Evolutionary conservation across 129 eudicot genomes (phyloP).

Genomic region (Logfia minima): DNA sequence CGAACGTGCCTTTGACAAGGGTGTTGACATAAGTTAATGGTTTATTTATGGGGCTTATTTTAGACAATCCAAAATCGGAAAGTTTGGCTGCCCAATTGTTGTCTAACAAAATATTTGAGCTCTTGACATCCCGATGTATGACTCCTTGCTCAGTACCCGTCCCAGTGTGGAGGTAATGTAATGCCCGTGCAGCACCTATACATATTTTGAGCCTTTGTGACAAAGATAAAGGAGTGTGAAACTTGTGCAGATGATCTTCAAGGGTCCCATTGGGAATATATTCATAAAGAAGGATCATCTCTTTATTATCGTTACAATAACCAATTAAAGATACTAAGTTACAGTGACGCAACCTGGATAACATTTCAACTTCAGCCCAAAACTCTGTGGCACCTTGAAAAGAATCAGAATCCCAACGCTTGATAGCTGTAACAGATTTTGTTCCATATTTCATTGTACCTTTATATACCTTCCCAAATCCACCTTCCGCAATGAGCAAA

Average conservation of each 20-base stretch:
- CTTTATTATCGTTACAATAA: slow-evolving; percentile 19
- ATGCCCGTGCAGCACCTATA: slow-evolving; percentile 18
- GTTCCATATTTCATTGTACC: neutral
- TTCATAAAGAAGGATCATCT: slow-evolving; percentile 19
- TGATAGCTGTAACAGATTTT: neutral
- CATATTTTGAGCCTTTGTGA: neutral
- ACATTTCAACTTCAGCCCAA: slow-evolving; percentile 36
- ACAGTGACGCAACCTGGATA: slow-evolving; percentile 25
- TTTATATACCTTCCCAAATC: neutral
- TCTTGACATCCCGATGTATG: slow-evolving; percentile 23
- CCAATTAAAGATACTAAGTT: slow-evolving; percentile 32
- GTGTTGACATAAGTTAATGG: neutral
- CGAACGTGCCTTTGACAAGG: slow-evolving; percentile 15
- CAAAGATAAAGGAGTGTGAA: neutral
- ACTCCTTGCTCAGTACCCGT: slow-evolving; percentile 10
- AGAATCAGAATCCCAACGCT: neutral
- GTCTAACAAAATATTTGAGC: slow-evolving; percentile 15
- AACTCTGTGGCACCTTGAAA: slow-evolving; percentile 13
- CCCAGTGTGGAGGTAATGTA: slow-evolving; percentile 7
- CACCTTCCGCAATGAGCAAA: neutral
- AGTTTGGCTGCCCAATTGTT: slow-evolving; percentile 8
- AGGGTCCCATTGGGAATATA: slow-evolving; percentile 1
- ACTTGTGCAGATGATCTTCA: neutral
- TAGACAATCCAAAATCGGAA: slow-evolving; percentile 15
- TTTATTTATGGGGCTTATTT: slow-evolving; percentile 5